Evolutionary conservation across 2,329 filamentous ascomycete genomes (phyloP).

Genomic region (Fusarium papillatum): DNA sequence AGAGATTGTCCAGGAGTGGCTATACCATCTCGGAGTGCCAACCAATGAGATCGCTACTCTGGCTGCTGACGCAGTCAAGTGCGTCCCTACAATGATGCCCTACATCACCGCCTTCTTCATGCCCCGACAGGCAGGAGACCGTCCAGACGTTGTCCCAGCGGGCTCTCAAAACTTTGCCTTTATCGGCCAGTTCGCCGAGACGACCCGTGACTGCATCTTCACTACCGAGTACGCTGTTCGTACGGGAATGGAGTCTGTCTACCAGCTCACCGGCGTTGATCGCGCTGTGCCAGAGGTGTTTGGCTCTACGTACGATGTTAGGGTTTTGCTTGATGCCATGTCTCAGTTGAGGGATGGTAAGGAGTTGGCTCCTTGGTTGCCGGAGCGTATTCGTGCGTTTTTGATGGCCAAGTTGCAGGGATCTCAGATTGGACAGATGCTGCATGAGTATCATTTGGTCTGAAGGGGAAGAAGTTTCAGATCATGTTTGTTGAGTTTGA

Average conservation of each 20-base stretch:
- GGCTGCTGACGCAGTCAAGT: slow-evolving; percentile 21
- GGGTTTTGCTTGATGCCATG: slow-evolving; percentile 12
- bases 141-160: slow-evolving; percentile 13
- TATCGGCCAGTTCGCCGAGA: slow-evolving; percentile 28
- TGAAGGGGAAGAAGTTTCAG: neutral
- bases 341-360: slow-evolving; percentile 23
- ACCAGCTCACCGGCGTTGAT: slow-evolving; percentile 28
- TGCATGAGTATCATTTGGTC: slow-evolving; percentile 26
- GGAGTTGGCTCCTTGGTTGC: slow-evolving; percentile 19
- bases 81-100: slow-evolving; percentile 29
- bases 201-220: slow-evolving; percentile 33
- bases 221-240: slow-evolving; percentile 51
- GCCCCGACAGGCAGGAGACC: slow-evolving; percentile 23
- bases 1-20: slow-evolving; percentile 24
- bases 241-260: slow-evolving; percentile 54
- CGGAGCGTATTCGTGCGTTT: slow-evolving; percentile 14
- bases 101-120: slow-evolving; percentile 31
- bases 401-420: slow-evolving; percentile 11
- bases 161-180: slow-evolving; percentile 26
- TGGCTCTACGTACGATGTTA: slow-evolving; percentile 24
- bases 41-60: slow-evolving; percentile 17
- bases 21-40: slow-evolving; percentile 26
- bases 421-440: slow-evolving; percentile 24
- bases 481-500: neutral
- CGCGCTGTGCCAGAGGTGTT: slow-evolving; percentile 26